These are phyloP conservation scores for Paramecium sonneborni DNA, from an alignment of 73 alveolate genomes.

Conservation along the genomic window DNA sequence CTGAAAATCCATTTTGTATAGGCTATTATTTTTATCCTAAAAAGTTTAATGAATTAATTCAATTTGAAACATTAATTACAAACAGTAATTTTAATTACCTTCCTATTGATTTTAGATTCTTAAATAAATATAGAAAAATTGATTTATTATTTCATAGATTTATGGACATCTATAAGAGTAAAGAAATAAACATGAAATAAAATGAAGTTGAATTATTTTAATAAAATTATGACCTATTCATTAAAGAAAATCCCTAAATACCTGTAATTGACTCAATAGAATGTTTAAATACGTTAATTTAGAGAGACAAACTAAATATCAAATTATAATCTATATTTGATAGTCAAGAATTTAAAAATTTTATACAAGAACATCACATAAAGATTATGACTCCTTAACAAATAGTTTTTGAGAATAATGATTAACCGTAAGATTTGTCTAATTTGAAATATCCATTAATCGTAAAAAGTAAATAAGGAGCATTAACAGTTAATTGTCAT, in stretches of 20 bases:
- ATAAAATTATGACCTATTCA: background rate
- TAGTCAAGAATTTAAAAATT: background rate
- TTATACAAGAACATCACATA: background rate
- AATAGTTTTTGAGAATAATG: background rate
- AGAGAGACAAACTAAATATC: background rate
- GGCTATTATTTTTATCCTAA: conserved; percentile 51
- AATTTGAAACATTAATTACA: background rate
- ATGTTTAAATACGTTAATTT: background rate
- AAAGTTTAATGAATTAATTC: background rate
- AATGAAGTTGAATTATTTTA: background rate
- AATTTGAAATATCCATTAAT: background rate
- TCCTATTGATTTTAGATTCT: background rate
- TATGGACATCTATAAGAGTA: background rate
- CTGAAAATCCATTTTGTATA: background rate
- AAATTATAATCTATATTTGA: background rate
- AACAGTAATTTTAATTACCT: background rate
- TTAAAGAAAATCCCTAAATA: background rate
- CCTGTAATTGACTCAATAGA: background rate
- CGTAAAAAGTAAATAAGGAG: conserved; percentile 38
- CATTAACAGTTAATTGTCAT: conserved; percentile 9
- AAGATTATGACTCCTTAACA: background rate
- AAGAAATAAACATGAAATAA: background rate
- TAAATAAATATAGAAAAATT: background rate
- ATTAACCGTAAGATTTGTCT: background rate
- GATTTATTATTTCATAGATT: background rate